Percentiles rank a stretch among this genome's conserved stretches.
phyloP scores from a whole-genome alignment of 768 basidiomycete species.

The Lactarius hengduanensis region DNA sequence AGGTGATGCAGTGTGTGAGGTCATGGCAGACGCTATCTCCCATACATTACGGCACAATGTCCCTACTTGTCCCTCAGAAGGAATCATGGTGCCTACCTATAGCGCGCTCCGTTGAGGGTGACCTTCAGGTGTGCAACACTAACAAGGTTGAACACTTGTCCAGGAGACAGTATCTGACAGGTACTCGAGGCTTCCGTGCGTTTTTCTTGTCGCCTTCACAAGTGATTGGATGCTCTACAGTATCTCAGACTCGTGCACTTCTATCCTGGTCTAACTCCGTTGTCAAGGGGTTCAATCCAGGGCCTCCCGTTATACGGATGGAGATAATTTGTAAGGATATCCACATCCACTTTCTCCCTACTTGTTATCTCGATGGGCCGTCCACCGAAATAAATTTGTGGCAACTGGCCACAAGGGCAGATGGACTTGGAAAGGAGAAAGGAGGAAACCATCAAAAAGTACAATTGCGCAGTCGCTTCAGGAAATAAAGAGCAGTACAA shows the following conservation, averaged over 20 bases:
- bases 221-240: background rate
- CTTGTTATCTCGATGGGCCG: background rate
- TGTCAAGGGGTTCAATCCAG: constrained; percentile 10
- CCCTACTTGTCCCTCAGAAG: constrained; percentile 1
- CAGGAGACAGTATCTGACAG: background rate
- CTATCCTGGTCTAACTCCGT: constrained; percentile 10
- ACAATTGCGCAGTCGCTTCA: background rate
- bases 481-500: constrained; percentile 18
- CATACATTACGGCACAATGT: constrained; percentile 18
- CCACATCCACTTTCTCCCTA: background rate
- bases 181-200: background rate
- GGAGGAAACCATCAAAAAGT: background rate
- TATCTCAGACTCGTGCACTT: constrained; percentile 2
- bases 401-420: background rate
- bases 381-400: background rate
- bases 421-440: background rate
- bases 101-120: constrained; percentile 3
- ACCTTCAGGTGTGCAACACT: background rate
- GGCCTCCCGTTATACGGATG: constrained; percentile 5
- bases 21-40: constrained; percentile 4
- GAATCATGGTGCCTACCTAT: constrained; percentile 8
- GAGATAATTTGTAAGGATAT: background rate
- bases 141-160: background rate
- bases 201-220: background rate
- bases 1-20: constrained; percentile 20